Base-by-base conservation (phyloP, 108 stramenopile species). In the Cylindrotheca fusiformis region DNA sequence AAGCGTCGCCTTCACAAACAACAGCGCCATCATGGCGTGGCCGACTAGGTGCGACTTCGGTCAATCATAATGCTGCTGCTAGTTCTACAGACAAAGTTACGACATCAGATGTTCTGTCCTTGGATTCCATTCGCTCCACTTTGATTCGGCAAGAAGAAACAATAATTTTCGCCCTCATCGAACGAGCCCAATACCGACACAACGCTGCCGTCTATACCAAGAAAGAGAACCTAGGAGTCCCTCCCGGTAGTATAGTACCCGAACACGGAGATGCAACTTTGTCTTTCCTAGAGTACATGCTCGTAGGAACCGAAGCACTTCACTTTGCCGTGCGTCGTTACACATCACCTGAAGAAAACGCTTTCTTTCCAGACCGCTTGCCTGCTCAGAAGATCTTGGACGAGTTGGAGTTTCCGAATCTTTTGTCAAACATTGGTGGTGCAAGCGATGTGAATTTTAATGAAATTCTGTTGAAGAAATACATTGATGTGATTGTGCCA, bases 81-180 rank as follows among this genome's bases (percentile, higher is more conserved):
- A 61, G 51, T 52, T 48, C 28, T 27, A 51, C 50, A n/a, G 63
- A 64, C 27, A 63, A 71, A 32, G 71, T 94, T 36, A 94, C 74
- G 32, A 94, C 93, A 5, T 69, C 81, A 14, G 90, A 93, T 63
- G 71, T 90, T 36, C 73, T 96, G 31, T 89, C 87, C 0, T 71
- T 96, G 23, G 86, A 91, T 55, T 88, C 85, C 25, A 93, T 96
- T 33, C 90, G 95, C 49, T 80, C 77, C 17, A 85, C 88, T 0
- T 64, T 96, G n/a, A 92, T 96, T 55, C 91, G 95, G 65, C 95
- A 93, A 62, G 95, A 99, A 71, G 98, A 99, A 76, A 98, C 97
- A 1, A 98, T 99, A 57, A 99, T 99, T 54, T 99, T 98, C 63
- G 95, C 97, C 19, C 60, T 99, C 31, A 99, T 99, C 64, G 98